Conservation (phyloP, 2,329 filamentous ascomycete species). For the Lojkania enalia region DNA sequence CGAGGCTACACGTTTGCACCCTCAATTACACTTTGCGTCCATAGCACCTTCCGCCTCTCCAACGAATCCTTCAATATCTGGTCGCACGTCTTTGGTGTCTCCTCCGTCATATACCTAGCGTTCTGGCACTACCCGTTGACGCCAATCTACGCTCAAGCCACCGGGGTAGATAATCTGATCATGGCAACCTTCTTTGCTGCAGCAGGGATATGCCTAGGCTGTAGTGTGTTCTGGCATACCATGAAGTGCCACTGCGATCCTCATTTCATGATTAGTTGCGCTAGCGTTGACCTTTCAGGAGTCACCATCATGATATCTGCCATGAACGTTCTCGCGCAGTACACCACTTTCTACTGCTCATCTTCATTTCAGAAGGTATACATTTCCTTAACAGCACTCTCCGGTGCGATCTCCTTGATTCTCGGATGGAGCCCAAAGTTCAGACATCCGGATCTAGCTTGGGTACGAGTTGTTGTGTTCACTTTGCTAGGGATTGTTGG, state of each 20-base stretch:
- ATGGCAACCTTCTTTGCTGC: neutral
- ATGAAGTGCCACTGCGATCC: slow-evolving; percentile 4
- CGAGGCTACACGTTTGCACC: slow-evolving; percentile 2
- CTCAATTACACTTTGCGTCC: neutral
- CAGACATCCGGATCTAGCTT: slow-evolving; percentile 2
- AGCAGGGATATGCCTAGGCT: neutral
- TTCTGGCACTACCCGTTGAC: slow-evolving; percentile 2
- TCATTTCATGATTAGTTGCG: slow-evolving; percentile 3
- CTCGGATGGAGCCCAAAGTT: neutral
- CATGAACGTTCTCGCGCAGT: slow-evolving; percentile 1
- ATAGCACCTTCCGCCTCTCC: neutral
- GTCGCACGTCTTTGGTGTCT: slow-evolving; percentile 2
- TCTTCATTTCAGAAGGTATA: neutral
- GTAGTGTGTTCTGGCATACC: slow-evolving; percentile 4
- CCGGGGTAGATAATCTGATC: neutral
- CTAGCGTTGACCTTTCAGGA: neutral
- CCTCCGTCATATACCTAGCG: neutral
- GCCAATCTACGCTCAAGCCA: neutral
- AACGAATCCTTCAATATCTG: slow-evolving; percentile 4
- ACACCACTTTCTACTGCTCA: slow-evolving; percentile 2
- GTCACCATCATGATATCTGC: slow-evolving; percentile 2
- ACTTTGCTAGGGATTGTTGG: slow-evolving; percentile 1
- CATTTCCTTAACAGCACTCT: neutral
- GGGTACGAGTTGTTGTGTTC: neutral
- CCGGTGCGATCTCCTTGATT: neutral